A percentile compares a stretch with the other conserved stretches of the same genome.
These are phyloP conservation scores for Aspergillus cejpii DNA, from an alignment of 2,329 filamentous ascomycete genomes.

Conservation along the genomic window DNA sequence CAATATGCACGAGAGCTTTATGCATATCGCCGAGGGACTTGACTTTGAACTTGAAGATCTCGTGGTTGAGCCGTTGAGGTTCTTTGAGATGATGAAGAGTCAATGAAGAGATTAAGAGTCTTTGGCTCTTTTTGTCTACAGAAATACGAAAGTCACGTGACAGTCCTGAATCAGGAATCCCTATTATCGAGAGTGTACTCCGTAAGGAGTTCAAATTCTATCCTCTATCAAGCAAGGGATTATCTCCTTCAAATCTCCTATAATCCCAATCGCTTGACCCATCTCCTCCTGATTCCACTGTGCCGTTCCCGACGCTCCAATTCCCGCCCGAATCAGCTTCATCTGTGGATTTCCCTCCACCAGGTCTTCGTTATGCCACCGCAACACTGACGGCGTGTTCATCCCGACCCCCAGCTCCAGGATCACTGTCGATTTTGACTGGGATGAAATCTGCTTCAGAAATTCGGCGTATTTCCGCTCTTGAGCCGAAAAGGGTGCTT, in stretches of 20 bases:
- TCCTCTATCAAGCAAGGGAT: not conserved
- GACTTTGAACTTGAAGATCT: not conserved
- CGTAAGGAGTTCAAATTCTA: not conserved
- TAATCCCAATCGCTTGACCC: slow-evolving; percentile 13
- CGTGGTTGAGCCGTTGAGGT: too few species aligned
- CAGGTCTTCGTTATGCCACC: slow-evolving; percentile 20
- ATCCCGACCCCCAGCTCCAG: slow-evolving; percentile 20
- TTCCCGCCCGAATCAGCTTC: slow-evolving; percentile 15
- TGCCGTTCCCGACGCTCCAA: slow-evolving; percentile 17
- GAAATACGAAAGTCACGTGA: too few species aligned
- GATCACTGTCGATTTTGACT: slow-evolving; percentile 7
- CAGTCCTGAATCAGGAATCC: too few species aligned
- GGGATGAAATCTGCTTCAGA: not conserved
- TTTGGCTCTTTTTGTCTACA: too few species aligned
- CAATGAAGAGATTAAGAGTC: too few species aligned
- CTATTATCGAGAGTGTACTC: too few species aligned
- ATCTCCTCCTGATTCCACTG: slow-evolving; percentile 18
- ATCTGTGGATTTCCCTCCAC: slow-evolving; percentile 5
- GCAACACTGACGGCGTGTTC: slow-evolving; percentile 19
- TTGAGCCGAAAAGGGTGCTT: slow-evolving; percentile 7
- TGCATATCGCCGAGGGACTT: not conserved
- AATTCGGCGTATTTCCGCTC: slow-evolving; percentile 13
- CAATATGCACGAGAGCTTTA: not conserved
- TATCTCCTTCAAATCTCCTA: slow-evolving; percentile 8
- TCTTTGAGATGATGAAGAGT: too few species aligned